Conservation (phyloP, 306 rosid genomes). For the Hippophae rhamnoides region DNA sequence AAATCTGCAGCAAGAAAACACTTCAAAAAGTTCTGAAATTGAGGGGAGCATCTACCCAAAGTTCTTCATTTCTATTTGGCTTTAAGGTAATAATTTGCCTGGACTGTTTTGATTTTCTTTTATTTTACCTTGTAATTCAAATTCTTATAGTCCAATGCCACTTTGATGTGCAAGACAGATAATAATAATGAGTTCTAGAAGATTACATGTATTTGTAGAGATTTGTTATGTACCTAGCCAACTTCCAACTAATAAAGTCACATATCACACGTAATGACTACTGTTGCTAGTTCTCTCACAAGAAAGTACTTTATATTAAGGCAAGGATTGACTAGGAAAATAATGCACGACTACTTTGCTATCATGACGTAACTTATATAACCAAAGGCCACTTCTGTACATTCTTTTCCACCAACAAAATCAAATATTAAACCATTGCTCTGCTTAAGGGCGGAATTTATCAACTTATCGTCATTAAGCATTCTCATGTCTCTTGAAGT, state of each 20-base stretch:
- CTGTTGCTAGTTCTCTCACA: too few relatives aligned
- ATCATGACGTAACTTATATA: too few relatives aligned
- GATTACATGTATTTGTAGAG: conserved; percentile 9
- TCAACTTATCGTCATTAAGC: background rate
- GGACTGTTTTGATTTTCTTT: conserved; percentile 6
- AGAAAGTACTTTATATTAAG: too few relatives aligned
- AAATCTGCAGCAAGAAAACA: conserved; percentile 7
- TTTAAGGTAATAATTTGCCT: background rate
- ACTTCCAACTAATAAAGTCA: conserved; percentile 9
- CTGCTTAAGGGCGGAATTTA: background rate
- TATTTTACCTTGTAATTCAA: conserved; percentile 1
- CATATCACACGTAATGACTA: too few relatives aligned
- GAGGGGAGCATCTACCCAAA: conserved; percentile 8
- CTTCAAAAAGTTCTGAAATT: conserved; percentile 8
- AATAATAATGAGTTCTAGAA: conserved; percentile 5
- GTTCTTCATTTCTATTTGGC: conserved; percentile 13
- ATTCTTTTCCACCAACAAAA: conserved; percentile 1
- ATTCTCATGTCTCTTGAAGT: background rate
- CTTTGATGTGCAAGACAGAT: conserved; percentile 7
- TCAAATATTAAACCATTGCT: background rate
- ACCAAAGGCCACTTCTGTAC: background rate
- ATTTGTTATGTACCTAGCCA: conserved; percentile 5
- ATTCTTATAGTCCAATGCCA: conserved; percentile 7
- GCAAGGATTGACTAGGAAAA: too few relatives aligned
- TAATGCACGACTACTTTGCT: too few relatives aligned